phyloP scores from a whole-genome alignment of 345 rosid species.

The Crucihimalaya himalaica region DNA sequence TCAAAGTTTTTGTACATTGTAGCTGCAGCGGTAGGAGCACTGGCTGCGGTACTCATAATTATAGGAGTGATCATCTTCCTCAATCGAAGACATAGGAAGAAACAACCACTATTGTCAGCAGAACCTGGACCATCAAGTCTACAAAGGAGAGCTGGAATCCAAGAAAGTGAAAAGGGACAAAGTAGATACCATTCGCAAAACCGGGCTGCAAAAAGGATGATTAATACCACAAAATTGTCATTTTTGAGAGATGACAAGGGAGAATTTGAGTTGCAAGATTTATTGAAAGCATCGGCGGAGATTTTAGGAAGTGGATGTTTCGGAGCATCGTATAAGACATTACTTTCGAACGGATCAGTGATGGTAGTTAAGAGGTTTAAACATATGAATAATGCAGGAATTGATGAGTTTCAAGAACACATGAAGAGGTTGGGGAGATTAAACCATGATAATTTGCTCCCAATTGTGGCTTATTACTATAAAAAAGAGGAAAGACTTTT shows the following conservation, averaged over 20 bases:
- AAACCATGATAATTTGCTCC: slow-evolving; percentile 67
- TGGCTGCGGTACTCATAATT: slow-evolving; percentile 16
- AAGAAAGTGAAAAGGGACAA: slow-evolving; percentile 34
- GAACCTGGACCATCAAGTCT: slow-evolving; percentile 59
- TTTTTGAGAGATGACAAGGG: slow-evolving; percentile 71
- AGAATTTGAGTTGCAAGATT: slow-evolving; percentile 71
- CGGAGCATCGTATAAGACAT: slow-evolving; percentile 80
- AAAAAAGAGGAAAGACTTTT: slow-evolving; percentile 88
- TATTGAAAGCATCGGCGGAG: slow-evolving; percentile 88
- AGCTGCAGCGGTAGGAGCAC: slow-evolving; percentile 31
- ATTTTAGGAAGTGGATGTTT: slow-evolving; percentile 86
- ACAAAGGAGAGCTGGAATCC: slow-evolving; percentile 45
- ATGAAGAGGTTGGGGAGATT: slow-evolving; percentile 81
- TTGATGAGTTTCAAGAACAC: slow-evolving; percentile 82
- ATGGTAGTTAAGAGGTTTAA: slow-evolving; percentile 93
- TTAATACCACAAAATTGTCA: slow-evolving; percentile 46
- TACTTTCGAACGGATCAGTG: slow-evolving; percentile 41
- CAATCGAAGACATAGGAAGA: slow-evolving; percentile 1
- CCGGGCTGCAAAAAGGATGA: slow-evolving; percentile 36
- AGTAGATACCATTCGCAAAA: slow-evolving; percentile 33
- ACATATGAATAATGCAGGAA: slow-evolving; percentile 78
- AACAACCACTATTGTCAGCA: slow-evolving; percentile 16
- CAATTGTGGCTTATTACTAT: slow-evolving; percentile 82
- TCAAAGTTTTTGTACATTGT: slow-evolving; percentile 31
- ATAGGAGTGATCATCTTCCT: slow-evolving; percentile 15